Evolutionary conservation across 2,329 filamentous ascomycete species (phyloP), one percentile per base, ranked within the genome.

Genomic region (Metarhizium album): DNA sequence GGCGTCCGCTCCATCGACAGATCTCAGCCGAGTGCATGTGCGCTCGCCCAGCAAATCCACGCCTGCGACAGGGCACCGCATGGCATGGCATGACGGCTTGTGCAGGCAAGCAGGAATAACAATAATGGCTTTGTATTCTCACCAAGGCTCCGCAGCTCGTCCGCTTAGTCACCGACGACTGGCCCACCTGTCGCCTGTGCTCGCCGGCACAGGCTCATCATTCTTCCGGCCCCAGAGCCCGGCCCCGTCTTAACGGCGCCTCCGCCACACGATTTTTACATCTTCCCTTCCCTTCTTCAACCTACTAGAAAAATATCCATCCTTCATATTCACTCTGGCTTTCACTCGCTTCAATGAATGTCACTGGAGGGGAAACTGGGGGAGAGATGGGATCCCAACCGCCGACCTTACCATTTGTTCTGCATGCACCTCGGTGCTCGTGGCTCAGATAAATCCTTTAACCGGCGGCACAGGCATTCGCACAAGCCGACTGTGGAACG

Each of bases 311-410:
- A 68, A 64, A 61, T 56, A 61, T 58, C 51, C 66, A 72, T 75
- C 74, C 74, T 75, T 72, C 78, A 76, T 78, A 85, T 86, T 84
- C 81, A 85, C 81, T 84, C 80, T 78, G 75, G 72, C 68, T 71
- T 76, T 73, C 71, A 69, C 69, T 35, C 27, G 71, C 64, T 67
- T 67, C 69, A 65, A 70, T 72, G 76, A 72, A 75, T 73, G 71
- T 63, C 55, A 57, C 67, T 73, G 76, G 82, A 84, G 80, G 82
- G 82, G 82, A 85, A 85, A 84, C 71, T 77, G 80, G 75, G 80
- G 80, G 81, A 81, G 62, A 86, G 81, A 83, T 40, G 60, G 51
- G 66, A 73, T 52, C 62, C 52, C 55, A 52, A 57, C 66, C 71
- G 69, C 65, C 65, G 67, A 68, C 55, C 73, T 76, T 75, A 74